Evolutionary conservation across 148 eudicot species (phyloP).

Genomic region (Talinum fruticosum): DNA sequence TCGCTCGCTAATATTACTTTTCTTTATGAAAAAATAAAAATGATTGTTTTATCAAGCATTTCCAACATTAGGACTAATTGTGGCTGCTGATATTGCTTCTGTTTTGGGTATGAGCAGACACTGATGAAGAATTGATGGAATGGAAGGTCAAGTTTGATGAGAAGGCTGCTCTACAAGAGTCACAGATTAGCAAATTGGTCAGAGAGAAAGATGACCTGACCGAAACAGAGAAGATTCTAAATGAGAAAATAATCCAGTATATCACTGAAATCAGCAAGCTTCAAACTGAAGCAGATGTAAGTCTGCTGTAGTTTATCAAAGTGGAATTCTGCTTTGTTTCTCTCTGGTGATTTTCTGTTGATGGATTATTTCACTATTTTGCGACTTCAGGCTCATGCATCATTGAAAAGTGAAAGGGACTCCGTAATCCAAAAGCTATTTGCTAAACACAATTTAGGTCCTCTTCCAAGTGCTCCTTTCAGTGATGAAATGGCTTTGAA

Average conservation of each 20-base stretch:
- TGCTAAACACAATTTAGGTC: slow-evolving; percentile 62
- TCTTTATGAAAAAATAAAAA: too few relatives aligned
- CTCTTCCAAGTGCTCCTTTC: slow-evolving; percentile 53
- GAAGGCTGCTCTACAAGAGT: slow-evolving; percentile 45
- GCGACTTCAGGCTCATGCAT: slow-evolving; percentile 51
- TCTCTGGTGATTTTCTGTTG: slow-evolving; percentile 1
- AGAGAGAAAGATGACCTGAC: slow-evolving; percentile 63
- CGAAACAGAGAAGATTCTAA: slow-evolving; percentile 28
- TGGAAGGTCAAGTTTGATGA: slow-evolving; percentile 74
- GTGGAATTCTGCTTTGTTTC: slow-evolving; percentile 7
- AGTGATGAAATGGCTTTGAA: slow-evolving; percentile 58
- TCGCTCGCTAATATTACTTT: too few relatives aligned
- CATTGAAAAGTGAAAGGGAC: slow-evolving; percentile 72
- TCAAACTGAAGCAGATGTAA: slow-evolving; percentile 73
- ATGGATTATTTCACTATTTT: slow-evolving; percentile 19
- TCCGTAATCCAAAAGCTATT: slow-evolving; percentile 52
- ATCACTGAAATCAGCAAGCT: slow-evolving; percentile 63
- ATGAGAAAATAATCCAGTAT: slow-evolving; percentile 25
- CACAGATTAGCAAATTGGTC: slow-evolving; percentile 50
- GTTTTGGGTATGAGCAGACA: slow-evolving; percentile 44
- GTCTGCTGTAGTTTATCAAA: slow-evolving; percentile 1
- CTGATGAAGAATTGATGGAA: slow-evolving; percentile 78
- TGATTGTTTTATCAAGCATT: not conserved
- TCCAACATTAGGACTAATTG: not conserved
- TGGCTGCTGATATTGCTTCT: not conserved